Evolutionary conservation across 2,329 filamentous ascomycete genomes (phyloP).

Genomic region (Pyricularia sp.): DNA sequence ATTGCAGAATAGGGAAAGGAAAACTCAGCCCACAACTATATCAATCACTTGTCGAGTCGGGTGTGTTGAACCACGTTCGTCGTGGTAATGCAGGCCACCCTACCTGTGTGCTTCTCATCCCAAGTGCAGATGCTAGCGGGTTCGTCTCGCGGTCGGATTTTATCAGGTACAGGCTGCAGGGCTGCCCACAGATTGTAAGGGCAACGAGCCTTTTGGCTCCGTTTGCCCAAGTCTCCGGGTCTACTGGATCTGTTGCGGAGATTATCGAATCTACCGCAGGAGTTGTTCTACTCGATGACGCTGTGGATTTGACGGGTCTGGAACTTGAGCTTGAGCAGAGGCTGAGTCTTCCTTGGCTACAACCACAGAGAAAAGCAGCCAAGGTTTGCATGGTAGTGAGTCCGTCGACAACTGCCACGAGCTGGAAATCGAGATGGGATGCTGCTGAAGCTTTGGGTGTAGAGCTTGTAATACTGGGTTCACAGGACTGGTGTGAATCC

Average conservation of each 20-base stretch:
- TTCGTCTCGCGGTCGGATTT: neutral
- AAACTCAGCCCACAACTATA: neutral
- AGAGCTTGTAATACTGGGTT: neutral
- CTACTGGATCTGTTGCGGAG: too few species aligned
- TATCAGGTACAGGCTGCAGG: neutral
- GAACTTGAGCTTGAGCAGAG: neutral
- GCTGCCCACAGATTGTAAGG: neutral
- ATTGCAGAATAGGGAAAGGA: neutral
- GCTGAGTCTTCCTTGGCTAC: neutral
- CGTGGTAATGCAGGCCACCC: neutral
- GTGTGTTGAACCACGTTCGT: neutral
- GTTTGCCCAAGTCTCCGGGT: neutral
- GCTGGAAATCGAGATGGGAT: neutral
- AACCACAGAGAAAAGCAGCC: neutral
- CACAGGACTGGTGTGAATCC: neutral
- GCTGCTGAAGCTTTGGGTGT: neutral
- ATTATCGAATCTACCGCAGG: too few species aligned
- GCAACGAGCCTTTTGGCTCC: neutral
- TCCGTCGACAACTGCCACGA: neutral
- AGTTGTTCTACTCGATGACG: neutral
- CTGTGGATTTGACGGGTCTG: neutral
- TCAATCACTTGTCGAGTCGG: neutral
- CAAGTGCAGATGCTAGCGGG: neutral
- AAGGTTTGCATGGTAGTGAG: neutral
- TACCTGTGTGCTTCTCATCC: neutral